Conservation (phyloP, 2,329 filamentous ascomycete species). For the Verticillium isaacii region DNA sequence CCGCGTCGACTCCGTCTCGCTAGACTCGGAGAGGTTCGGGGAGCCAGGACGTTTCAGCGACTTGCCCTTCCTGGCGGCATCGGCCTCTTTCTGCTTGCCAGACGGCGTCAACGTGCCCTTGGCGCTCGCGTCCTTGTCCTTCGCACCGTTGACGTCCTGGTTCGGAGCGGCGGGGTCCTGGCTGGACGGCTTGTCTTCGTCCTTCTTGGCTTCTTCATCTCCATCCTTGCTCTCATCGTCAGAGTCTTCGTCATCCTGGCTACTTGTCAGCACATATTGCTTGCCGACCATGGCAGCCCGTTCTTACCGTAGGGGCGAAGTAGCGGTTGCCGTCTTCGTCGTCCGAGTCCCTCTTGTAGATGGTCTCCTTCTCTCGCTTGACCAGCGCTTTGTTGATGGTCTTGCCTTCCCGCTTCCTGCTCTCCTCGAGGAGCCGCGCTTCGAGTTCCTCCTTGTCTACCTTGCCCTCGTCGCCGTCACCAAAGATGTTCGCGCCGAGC, state of each 20-base stretch:
- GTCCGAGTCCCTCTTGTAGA: slow-evolving; percentile 70
- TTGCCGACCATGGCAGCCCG: not conserved
- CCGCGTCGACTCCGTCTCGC: slow-evolving; percentile 84
- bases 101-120: slow-evolving; percentile 62
- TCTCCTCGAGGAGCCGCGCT: slow-evolving; percentile 62
- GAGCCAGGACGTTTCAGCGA: slow-evolving; percentile 80
- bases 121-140: slow-evolving; percentile 46
- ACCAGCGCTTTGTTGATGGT: slow-evolving; percentile 73
- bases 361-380: slow-evolving; percentile 79
- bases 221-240: slow-evolving; percentile 31
- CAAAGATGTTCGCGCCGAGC: slow-evolving; percentile 81
- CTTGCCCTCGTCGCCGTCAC: slow-evolving; percentile 62
- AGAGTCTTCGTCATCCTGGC: slow-evolving; percentile 45
- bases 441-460: slow-evolving; percentile 72
- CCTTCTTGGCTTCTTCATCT: slow-evolving; percentile 51
- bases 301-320: slow-evolving; percentile 3
- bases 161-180: slow-evolving; percentile 44
- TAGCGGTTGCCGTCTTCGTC: slow-evolving; percentile 30
- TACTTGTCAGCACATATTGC: slow-evolving; percentile 13
- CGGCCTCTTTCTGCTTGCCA: slow-evolving; percentile 39
- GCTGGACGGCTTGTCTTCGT: slow-evolving; percentile 32
- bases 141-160: slow-evolving; percentile 51
- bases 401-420: slow-evolving; percentile 69
- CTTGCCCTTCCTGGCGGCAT: slow-evolving; percentile 51
- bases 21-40: slow-evolving; percentile 83